These are phyloP conservation scores for Acacia confusa DNA, from an alignment of 306 rosid species.

Conservation along the genomic window DNA sequence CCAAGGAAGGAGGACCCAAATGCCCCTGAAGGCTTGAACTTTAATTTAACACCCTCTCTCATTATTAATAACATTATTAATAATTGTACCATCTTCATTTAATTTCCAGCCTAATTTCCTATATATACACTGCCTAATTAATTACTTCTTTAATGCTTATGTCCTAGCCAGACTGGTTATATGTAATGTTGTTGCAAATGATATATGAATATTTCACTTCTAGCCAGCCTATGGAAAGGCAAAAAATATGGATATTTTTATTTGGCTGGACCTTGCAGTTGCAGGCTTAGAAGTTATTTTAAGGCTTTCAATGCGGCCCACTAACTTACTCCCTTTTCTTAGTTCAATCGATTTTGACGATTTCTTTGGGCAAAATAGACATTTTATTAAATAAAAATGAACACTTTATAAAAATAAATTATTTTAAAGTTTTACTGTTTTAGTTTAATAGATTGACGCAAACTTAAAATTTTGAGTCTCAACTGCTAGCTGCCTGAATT, in stretches of 20 bases:
- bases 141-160: neutral
- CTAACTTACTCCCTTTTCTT: neutral
- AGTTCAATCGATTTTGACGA: neutral
- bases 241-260: neutral
- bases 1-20: conserved; percentile 37
- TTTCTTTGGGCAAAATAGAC: neutral
- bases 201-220: neutral
- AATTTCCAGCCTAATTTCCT: neutral
- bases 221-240: neutral
- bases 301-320: neutral
- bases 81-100: neutral
- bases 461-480: neutral
- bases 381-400: neutral
- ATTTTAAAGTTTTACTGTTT: neutral
- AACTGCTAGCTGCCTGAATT: neutral
- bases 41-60: neutral
- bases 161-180: neutral
- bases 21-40: conserved; percentile 42
- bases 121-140: neutral
- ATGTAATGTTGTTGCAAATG: neutral
- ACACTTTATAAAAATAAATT: neutral
- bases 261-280: neutral
- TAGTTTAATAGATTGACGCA: neutral
- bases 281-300: neutral
- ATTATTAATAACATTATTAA: no score